phyloP scores from a whole-genome alignment of 148 eudicot species.

The Arbutus unedo region DNA sequence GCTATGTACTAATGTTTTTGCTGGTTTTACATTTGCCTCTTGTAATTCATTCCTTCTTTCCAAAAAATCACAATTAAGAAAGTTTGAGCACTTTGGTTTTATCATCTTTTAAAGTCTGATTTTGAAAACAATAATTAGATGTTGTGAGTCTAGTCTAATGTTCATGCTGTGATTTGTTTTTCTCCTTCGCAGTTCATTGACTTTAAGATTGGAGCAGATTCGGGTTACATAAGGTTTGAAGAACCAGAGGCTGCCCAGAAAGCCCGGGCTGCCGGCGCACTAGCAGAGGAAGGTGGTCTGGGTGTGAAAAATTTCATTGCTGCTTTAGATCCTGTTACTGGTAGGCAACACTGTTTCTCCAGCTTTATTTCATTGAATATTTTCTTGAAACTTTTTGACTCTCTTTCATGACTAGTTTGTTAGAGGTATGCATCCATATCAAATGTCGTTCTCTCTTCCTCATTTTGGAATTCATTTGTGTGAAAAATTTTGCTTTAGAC shows the following conservation, averaged over 20 bases:
- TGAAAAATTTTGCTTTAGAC: neutral
- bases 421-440: neutral
- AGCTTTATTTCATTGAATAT: neutral
- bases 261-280: slow-evolving; percentile 84
- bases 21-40: neutral
- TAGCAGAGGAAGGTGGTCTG: slow-evolving; percentile 76
- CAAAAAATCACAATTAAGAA: neutral
- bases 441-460: neutral
- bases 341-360: slow-evolving; percentile 31
- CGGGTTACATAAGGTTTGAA: slow-evolving; percentile 79
- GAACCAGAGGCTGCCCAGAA: slow-evolving; percentile 69
- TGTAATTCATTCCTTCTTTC: neutral
- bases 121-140: neutral
- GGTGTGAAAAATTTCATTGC: slow-evolving; percentile 63
- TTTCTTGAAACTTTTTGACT: neutral
- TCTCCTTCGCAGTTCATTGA: slow-evolving; percentile 37
- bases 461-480: neutral
- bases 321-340: slow-evolving; percentile 68
- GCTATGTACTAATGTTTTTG: neutral
- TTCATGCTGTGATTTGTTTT: neutral
- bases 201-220: slow-evolving; percentile 65
- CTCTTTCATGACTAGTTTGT: neutral
- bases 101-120: neutral
- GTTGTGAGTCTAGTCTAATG: slow-evolving; percentile 7
- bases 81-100: neutral